Base-by-base conservation (phyloP, 2,329 filamentous ascomycete genomes). In the Nothophoma quercina region DNA sequence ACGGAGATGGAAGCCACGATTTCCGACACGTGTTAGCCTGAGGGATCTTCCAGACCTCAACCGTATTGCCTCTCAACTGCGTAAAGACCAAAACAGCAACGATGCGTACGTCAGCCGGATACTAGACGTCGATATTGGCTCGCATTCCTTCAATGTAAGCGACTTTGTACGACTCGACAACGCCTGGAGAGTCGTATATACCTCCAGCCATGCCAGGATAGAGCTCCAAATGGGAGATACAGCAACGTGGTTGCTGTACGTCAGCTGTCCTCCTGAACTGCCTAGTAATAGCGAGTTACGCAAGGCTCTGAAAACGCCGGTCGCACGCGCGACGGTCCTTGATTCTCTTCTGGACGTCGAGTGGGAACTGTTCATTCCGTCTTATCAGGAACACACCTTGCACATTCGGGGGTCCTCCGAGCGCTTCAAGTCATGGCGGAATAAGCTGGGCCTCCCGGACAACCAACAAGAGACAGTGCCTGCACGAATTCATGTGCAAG, bases 231-330 rank as follows among this genome's bases (percentile, higher is more conserved):
- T 67, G 77, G 79, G 79, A 52, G 69, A 5, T 1, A 7, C 53
- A 0, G 67, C 71, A 42, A 41, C 66, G 12, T 85, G 84, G 81
- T 68, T 75, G 0, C 54, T 85, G 0, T 72, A 76, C 57, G 76
- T 78, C 10, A 78, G 77, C 28, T 69, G 79, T n/a, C 65, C 72
- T 0, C 46, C 60, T 4, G 55, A 65, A 12, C 67, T 77, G 23
- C 72, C 77, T 2, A 70, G 73, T 0, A 72, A 75, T 21, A 77
- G 74, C 43, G 49, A 64, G 1, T 56, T 78, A 16, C 71, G 82
- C 23, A 73, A 78, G 44, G 67, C 79, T 1, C 66, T 83, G 2
- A 32, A 52, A 18, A 32, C 30, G 1, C 67, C 69, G 4, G 21
- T 73, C 9, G 67, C 65, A 9, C 60, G 63, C 7, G 62, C 56